These are phyloP conservation scores for Adenanthera pavonina DNA, from an alignment of 306 rosid species.

Conservation along the genomic window DNA sequence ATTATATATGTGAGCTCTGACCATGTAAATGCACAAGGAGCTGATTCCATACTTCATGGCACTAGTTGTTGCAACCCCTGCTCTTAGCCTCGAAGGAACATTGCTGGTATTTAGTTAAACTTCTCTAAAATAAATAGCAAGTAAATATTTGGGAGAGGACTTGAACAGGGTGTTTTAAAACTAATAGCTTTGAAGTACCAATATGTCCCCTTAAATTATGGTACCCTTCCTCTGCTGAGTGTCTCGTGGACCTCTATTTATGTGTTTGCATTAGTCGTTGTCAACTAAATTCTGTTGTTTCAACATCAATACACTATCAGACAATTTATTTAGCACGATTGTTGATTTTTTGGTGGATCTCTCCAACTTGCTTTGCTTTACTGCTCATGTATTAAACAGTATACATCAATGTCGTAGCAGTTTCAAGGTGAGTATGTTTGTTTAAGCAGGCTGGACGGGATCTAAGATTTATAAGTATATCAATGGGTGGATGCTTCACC, in stretches of 20 bases:
- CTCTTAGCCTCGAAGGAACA: constrained; percentile 90
- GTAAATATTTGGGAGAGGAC: constrained; percentile 7
- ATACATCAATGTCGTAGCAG: not conserved
- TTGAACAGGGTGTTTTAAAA: not conserved
- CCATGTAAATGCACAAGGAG: constrained; percentile 84
- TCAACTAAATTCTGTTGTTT: not conserved
- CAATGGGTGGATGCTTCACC: constrained; percentile 81
- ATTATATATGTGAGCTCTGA: constrained; percentile 19
- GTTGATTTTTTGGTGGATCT: not conserved
- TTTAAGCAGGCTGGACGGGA: constrained; percentile 89
- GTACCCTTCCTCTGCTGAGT: not conserved
- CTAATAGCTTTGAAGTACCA: constrained; percentile 11
- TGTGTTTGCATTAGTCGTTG: not conserved
- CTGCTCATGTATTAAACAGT: not conserved
- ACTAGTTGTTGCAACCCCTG: constrained; percentile 73
- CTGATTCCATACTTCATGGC: constrained; percentile 80
- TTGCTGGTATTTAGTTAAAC: constrained; percentile 68
- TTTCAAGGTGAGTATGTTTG: constrained; percentile 6
- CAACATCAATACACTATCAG: not conserved
- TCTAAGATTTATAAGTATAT: constrained; percentile 71
- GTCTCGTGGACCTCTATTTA: not conserved
- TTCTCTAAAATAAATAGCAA: constrained; percentile 9
- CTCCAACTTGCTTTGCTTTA: constrained; percentile 12
- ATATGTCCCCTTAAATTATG: not conserved
- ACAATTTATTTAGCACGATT: constrained; percentile 3